A percentile compares a stretch with the other conserved stretches of the same genome.
Conservation (phyloP, 2,329 filamentous ascomycete genomes). For the Hypomyces rosellus region DNA sequence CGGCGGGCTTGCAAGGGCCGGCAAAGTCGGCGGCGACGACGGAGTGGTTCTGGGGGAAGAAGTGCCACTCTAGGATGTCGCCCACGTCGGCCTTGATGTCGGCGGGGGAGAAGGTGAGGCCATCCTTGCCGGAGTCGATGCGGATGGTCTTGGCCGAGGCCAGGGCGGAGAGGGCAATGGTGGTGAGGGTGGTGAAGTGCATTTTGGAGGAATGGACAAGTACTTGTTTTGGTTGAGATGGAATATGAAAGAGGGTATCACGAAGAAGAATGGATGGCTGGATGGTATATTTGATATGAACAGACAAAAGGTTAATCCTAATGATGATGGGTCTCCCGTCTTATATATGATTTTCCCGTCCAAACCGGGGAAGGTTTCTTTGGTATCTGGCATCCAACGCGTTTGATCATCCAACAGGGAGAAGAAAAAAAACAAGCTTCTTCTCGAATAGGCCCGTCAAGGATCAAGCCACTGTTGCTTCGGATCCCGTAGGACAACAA, state of each 20-base stretch:
- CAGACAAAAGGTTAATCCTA: no score
- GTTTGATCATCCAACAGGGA: no score
- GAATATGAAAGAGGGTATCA: not conserved
- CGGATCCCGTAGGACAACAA: no score
- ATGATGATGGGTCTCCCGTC: no score
- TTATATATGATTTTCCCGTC: no score
- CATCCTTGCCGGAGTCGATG: conserved; percentile 38
- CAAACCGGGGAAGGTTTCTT: no score
- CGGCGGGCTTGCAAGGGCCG: conserved; percentile 39
- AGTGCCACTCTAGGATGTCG: conserved; percentile 45
- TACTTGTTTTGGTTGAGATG: not conserved
- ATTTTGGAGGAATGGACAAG: conserved; percentile 8
- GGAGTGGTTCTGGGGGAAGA: conserved; percentile 40
- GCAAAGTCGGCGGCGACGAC: conserved; percentile 41
- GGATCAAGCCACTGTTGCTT: no score
- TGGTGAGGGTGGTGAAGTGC: conserved; percentile 11
- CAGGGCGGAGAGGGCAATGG: conserved; percentile 13
- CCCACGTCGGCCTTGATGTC: conserved; percentile 37
- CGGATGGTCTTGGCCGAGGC: conserved; percentile 22
- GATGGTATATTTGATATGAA: no score
- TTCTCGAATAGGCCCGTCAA: no score
- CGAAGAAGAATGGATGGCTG: no score
- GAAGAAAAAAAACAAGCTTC: no score
- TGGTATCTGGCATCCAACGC: no score
- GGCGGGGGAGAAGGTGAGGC: conserved; percentile 35